Evolutionary conservation across 768 basidiomycete species (phyloP).

Genomic region (Suillus lakei): DNA sequence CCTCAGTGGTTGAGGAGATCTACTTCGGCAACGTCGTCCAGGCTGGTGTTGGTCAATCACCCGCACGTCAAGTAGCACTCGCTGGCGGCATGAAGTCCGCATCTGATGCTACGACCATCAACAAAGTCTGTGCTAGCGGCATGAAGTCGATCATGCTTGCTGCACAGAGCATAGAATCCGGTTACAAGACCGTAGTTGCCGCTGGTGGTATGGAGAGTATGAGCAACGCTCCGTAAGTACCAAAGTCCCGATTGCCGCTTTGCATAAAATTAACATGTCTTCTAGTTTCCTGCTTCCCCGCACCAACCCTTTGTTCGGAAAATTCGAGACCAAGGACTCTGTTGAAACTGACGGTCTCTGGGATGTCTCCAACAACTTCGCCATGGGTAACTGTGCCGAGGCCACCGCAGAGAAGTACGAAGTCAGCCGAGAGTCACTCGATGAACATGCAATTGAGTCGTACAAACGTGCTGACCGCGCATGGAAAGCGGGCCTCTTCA

Average conservation of each 20-base stretch:
- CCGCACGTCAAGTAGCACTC: constrained; percentile 94
- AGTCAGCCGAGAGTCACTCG: constrained; percentile 88
- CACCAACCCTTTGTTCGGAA: constrained; percentile 83
- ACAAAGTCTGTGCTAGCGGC: constrained; percentile 99
- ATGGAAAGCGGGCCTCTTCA: constrained; percentile 88
- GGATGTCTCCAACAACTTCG: constrained; percentile 97
- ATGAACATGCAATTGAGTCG: constrained; percentile 91
- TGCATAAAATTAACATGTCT: constrained; percentile 7
- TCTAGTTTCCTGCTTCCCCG: constrained; percentile 81
- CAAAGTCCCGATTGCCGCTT: constrained; percentile 2
- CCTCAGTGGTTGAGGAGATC: constrained; percentile 88
- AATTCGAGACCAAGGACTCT: constrained; percentile 86
- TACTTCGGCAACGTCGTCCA: constrained; percentile 98
- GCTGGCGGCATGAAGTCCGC: constrained; percentile 76
- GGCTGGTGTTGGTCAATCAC: constrained; percentile 95
- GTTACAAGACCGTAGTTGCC: constrained; percentile 83
- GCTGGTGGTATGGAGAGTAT: constrained; percentile 99
- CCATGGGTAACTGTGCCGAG: constrained; percentile 99
- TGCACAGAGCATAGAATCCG: constrained; percentile 86
- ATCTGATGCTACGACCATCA: constrained; percentile 98
- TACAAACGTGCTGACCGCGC: constrained; percentile 93
- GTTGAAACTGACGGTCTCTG: constrained; percentile 92
- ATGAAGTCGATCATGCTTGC: constrained; percentile 96
- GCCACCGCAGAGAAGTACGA: constrained; percentile 76
- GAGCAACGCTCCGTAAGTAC: constrained; percentile 95